phyloP scores from a whole-genome alignment of 129 eudicot genomes.

The Helianthus annuus region DNA sequence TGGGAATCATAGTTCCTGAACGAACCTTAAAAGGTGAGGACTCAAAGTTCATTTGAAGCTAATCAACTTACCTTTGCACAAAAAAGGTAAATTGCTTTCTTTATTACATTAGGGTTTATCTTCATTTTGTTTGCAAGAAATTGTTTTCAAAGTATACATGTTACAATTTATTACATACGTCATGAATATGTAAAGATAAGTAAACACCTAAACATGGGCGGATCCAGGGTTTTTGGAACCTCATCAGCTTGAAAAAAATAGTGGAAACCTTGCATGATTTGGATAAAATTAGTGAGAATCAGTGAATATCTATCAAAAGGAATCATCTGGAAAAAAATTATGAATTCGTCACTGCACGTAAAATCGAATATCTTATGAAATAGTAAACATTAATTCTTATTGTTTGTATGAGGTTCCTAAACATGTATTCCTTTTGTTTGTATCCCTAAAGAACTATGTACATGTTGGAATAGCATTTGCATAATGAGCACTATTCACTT shows the following conservation, averaged over 20 bases:
- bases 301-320: too few species aligned
- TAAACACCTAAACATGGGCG: too few species aligned
- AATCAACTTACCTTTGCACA: slow-evolving; percentile 5
- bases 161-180: neutral
- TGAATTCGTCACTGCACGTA: too few species aligned
- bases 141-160: neutral
- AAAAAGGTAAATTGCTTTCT: neutral
- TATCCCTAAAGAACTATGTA: neutral
- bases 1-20: too few species aligned
- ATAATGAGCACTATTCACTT: too few species aligned
- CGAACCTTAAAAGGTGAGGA: neutral
- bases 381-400: neutral
- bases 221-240: too few species aligned
- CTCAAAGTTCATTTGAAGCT: neutral
- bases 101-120: neutral
- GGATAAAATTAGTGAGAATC: too few species aligned
- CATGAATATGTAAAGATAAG: neutral
- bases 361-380: neutral
- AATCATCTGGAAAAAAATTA: too few species aligned
- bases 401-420: neutral
- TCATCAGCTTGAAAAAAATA: too few species aligned
- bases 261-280: too few species aligned
- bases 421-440: neutral
- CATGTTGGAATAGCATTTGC: too few species aligned
- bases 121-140: neutral